These are phyloP conservation scores for Tuber indicum DNA, from an alignment of 495 filamentous ascomycete genomes.

Conservation along the genomic window DNA sequence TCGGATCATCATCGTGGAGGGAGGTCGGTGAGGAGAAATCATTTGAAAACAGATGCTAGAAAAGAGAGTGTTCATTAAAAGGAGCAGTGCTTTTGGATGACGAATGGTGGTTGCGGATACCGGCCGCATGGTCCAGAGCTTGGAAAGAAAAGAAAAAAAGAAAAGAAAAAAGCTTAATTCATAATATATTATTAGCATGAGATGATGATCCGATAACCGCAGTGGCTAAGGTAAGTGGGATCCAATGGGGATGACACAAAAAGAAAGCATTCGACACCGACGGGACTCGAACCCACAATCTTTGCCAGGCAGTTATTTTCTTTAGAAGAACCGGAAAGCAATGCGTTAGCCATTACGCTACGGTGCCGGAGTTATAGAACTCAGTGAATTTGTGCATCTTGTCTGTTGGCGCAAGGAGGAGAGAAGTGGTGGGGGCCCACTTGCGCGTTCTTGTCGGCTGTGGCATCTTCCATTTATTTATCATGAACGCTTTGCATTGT, in stretches of 20 bases:
- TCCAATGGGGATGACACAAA: background rate
- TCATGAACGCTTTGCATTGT: background rate
- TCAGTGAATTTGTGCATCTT: background rate
- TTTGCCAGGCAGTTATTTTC: constrained; percentile 11
- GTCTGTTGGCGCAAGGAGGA: background rate
- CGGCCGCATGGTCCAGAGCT: background rate
- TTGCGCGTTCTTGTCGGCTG: background rate
- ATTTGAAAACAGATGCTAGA: background rate
- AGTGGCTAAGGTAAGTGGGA: background rate
- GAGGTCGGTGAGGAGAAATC: background rate
- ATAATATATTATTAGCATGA: background rate
- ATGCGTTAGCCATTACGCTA: constrained; percentile 21
- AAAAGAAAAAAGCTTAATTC: background rate
- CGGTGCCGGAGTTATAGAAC: background rate
- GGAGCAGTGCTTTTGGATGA: background rate
- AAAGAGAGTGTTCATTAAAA: background rate
- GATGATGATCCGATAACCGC: background rate
- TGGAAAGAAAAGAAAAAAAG: background rate
- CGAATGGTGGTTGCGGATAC: background rate
- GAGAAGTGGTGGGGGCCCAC: background rate
- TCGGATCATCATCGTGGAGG: background rate
- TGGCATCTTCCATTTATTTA: background rate
- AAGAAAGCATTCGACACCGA: constrained; percentile 8
- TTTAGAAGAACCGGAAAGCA: constrained; percentile 14
- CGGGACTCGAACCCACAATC: constrained; percentile 21